A percentile compares a stretch with the other conserved stretches of the same genome.
These are phyloP conservation scores for Globisporangium nagaii DNA, from an alignment of 352 stramenopile species.

Conservation along the genomic window DNA sequence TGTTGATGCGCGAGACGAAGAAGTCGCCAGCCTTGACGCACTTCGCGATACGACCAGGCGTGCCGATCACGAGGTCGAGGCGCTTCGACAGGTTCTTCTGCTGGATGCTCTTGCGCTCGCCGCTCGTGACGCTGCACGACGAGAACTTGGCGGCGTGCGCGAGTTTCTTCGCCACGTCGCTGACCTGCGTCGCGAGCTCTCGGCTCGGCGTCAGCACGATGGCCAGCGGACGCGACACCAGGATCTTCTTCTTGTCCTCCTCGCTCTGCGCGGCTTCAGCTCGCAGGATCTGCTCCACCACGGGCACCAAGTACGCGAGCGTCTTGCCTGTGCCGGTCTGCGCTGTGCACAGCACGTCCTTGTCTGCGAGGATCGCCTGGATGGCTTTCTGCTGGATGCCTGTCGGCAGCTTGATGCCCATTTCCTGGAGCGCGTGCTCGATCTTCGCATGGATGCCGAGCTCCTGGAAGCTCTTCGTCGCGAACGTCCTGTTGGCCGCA, in stretches of 20 bases:
- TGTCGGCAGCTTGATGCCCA: constrained; percentile 38
- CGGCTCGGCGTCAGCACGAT: constrained; percentile 61
- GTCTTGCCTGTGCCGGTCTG: constrained; percentile 72
- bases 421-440: constrained; percentile 37
- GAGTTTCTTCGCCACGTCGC: constrained; percentile 56
- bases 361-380: constrained; percentile 29
- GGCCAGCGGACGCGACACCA: constrained; percentile 34
- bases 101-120: constrained; percentile 66
- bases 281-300: constrained; percentile 47
- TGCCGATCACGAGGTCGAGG: constrained; percentile 73
- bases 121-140: constrained; percentile 54
- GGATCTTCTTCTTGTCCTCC: constrained; percentile 15
- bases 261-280: constrained; percentile 19
- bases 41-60: constrained; percentile 65
- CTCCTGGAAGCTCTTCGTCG: constrained; percentile 23
- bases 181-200: constrained; percentile 64
- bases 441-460: constrained; percentile 37
- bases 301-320: constrained; percentile 50
- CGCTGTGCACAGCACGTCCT: constrained; percentile 43
- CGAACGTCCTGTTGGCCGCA: not conserved
- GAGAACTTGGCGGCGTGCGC: constrained; percentile 68
- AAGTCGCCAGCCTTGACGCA: constrained; percentile 67
- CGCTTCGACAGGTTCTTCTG: constrained; percentile 35
- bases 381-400: constrained; percentile 57
- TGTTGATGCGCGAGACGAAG: constrained; percentile 68